Evolutionary conservation across 2,329 filamentous ascomycete genomes (phyloP).

Genomic region (Didymellaceae sp.): DNA sequence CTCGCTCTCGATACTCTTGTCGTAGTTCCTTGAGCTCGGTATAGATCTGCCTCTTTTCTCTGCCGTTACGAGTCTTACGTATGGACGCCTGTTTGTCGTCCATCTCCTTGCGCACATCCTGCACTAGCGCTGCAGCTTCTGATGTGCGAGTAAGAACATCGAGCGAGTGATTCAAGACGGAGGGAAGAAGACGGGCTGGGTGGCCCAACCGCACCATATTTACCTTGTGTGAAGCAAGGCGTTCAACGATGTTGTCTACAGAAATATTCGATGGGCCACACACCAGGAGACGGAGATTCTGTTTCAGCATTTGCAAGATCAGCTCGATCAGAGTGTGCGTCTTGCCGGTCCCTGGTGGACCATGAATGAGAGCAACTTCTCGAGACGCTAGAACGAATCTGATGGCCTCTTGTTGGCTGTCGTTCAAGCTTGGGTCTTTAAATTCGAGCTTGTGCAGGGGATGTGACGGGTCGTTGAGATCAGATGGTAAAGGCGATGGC

Average conservation of each 20-base stretch:
- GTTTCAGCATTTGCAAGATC: conserved; percentile 85
- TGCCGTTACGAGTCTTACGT: conserved; percentile 81
- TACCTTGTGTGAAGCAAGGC: conserved; percentile 81
- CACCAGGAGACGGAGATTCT: conserved; percentile 79
- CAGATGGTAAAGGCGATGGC: conserved; percentile 57
- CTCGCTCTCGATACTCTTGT: conserved; percentile 86
- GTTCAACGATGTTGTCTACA: conserved; percentile 97
- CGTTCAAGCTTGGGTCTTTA: conserved; percentile 63
- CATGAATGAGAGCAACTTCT: conserved; percentile 90
- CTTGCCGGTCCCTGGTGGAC: conserved; percentile 94
- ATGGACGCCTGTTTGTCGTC: conserved; percentile 89
- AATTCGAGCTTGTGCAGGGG: conserved; percentile 58
- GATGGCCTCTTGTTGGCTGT: conserved; percentile 68
- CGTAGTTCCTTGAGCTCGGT: conserved; percentile 82
- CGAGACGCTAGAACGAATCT: conserved; percentile 82
- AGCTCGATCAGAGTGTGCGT: conserved; percentile 96
- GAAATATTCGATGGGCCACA: conserved; percentile 97
- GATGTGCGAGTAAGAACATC: conserved; percentile 91
- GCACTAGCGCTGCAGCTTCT: conserved; percentile 86
- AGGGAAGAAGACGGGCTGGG: conserved; percentile 86
- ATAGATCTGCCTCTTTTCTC: conserved; percentile 82
- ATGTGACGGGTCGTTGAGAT: conserved; percentile 51
- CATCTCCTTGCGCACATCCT: conserved; percentile 90
- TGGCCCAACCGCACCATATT: conserved; percentile 91
- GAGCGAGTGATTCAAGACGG: conserved; percentile 86